These are phyloP conservation scores for Emericellopsis terricola DNA, from an alignment of 495 filamentous ascomycete genomes.

Conservation along the genomic window DNA sequence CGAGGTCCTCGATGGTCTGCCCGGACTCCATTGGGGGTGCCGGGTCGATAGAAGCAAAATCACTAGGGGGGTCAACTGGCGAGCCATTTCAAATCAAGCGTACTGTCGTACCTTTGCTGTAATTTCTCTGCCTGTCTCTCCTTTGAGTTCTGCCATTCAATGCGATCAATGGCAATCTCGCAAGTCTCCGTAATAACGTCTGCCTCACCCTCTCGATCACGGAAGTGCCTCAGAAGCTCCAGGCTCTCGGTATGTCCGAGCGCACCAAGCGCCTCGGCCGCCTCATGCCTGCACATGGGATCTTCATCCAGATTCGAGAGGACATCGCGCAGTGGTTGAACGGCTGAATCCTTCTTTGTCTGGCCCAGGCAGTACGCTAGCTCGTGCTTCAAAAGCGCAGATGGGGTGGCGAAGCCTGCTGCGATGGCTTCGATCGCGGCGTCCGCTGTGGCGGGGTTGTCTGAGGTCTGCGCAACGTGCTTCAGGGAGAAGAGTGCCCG, in stretches of 20 bases:
- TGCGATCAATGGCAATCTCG: slow-evolving; percentile 85
- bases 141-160: slow-evolving; percentile 78
- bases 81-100: too few relatives aligned
- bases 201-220: slow-evolving; percentile 51
- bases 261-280: slow-evolving; percentile 86
- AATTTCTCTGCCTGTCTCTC: slow-evolving; percentile 54
- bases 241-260: slow-evolving; percentile 58
- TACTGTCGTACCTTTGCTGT: slow-evolving; percentile 56
- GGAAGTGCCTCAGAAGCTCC: slow-evolving; percentile 47
- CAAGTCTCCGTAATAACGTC: slow-evolving; percentile 87
- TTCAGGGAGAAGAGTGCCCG: slow-evolving; percentile 97
- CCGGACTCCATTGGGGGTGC: slow-evolving; percentile 62
- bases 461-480: slow-evolving; percentile 57
- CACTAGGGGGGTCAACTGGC: slow-evolving; percentile 46
- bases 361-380: slow-evolving; percentile 95
- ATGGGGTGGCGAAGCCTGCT: slow-evolving; percentile 66
- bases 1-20: slow-evolving; percentile 53
- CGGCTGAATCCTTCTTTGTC: slow-evolving; percentile 54
- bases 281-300: slow-evolving; percentile 91
- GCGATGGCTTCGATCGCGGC: slow-evolving; percentile 91
- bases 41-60: slow-evolving; percentile 90
- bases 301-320: slow-evolving; percentile 66
- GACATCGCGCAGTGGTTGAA: slow-evolving; percentile 56
- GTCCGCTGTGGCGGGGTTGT: slow-evolving; percentile 75
- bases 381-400: slow-evolving; percentile 83